A percentile compares a stretch with the other conserved stretches of the same genome.
phyloP scores from a whole-genome alignment of 106 monocot genomes.

The Phalaenopsis equestris region DNA sequence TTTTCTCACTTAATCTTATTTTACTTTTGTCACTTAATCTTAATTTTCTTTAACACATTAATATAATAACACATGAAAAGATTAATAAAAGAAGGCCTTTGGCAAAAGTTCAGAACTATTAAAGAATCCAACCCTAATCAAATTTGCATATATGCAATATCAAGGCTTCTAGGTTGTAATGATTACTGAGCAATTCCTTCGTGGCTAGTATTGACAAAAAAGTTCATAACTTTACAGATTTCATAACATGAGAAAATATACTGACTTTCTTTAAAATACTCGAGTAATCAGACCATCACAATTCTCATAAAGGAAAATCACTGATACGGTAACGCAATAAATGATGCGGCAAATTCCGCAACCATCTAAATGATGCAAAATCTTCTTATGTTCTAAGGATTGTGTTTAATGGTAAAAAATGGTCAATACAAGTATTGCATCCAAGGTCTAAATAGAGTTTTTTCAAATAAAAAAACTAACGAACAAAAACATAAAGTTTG shows the following conservation, averaged over 20 bases:
- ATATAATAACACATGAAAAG: background rate
- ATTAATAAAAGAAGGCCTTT: background rate
- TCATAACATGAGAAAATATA: background rate
- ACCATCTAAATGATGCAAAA: background rate
- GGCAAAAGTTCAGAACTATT: background rate
- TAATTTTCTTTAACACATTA: background rate
- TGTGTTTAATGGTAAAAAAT: background rate
- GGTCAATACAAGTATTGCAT: too few relatives aligned
- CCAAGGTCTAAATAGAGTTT: too few relatives aligned
- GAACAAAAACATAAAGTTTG: background rate
- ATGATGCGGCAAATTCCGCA: background rate
- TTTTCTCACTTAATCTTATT: background rate
- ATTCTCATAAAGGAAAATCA: background rate
- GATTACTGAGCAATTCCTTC: background rate
- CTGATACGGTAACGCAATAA: background rate
- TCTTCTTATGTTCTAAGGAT: background rate
- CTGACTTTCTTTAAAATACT: too few relatives aligned
- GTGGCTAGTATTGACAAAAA: background rate
- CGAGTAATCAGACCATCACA: background rate
- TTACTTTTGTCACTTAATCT: background rate
- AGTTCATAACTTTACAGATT: background rate
- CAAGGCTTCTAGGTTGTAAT: background rate
- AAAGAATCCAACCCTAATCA: background rate
- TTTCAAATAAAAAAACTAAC: background rate
- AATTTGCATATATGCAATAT: conserved; percentile 3